These are phyloP conservation scores for Geotrichum citri-aurantii DNA, from an alignment of 1,139 yeast species.

Conservation along the genomic window DNA sequence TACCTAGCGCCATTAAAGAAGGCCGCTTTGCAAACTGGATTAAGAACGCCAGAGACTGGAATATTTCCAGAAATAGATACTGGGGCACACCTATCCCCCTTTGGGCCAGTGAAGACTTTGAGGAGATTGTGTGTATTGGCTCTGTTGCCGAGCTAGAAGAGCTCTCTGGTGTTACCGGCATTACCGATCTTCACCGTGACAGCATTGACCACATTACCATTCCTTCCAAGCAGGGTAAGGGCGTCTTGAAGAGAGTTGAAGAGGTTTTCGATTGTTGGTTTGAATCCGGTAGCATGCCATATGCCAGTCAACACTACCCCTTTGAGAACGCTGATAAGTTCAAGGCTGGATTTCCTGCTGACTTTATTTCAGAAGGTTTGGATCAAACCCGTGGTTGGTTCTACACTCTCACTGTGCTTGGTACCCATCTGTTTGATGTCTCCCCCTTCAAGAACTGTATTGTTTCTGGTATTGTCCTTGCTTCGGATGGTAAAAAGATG, in stretches of 20 bases:
- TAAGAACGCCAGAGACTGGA: slow-evolving; percentile 98
- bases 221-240: slow-evolving; percentile 90
- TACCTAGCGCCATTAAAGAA: slow-evolving; percentile 82
- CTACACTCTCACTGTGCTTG: slow-evolving; percentile 91
- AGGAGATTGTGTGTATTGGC: slow-evolving; percentile 90
- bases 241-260: slow-evolving; percentile 79
- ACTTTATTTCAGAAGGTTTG: slow-evolving; percentile 95
- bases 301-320: slow-evolving; percentile 94
- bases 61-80: slow-evolving; percentile 93
- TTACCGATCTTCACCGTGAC: slow-evolving; percentile 92
- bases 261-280: slow-evolving; percentile 99
- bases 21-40: slow-evolving; percentile 97
- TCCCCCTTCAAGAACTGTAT: slow-evolving; percentile 95
- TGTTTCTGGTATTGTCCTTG: slow-evolving; percentile 93
- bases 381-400: slow-evolving; percentile 99
- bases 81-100: slow-evolving; percentile 99
- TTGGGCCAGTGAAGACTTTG: slow-evolving; percentile 92
- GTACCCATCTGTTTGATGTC: slow-evolving; percentile 86
- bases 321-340: slow-evolving; percentile 76
- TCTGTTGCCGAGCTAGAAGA: slow-evolving; percentile 80
- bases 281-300: slow-evolving; percentile 99
- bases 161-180: slow-evolving; percentile 72
- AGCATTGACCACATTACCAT: slow-evolving; percentile 84
- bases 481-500: slow-evolving; percentile 99
- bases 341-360: slow-evolving; percentile 80